Conservation (phyloP, 352 stramenopile species). For the Globisporangium perplexum region DNA sequence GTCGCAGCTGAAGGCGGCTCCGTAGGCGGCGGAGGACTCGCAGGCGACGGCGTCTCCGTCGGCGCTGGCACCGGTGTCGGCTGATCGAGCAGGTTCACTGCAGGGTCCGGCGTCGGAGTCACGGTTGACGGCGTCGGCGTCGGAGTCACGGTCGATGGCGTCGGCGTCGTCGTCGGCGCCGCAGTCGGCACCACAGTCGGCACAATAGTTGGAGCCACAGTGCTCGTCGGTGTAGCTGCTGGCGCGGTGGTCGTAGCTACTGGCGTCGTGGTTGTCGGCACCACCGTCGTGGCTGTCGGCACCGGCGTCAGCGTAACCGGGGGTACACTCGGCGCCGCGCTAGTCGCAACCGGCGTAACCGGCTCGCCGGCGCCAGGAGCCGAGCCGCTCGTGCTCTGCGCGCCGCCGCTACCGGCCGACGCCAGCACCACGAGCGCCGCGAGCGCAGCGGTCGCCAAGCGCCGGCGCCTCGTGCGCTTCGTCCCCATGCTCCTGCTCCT, state of each 20-base stretch:
- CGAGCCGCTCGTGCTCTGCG: not conserved
- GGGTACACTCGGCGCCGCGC: not conserved
- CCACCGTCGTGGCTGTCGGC: constrained; percentile 2
- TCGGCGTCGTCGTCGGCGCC: constrained; percentile 3
- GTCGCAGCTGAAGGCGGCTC: constrained; percentile 9
- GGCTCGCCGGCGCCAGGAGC: not conserved
- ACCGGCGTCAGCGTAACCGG: constrained; percentile 1
- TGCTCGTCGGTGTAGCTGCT: not conserved
- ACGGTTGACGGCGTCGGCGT: not conserved
- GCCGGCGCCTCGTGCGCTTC: not conserved
- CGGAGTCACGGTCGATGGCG: not conserved
- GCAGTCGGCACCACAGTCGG: not conserved
- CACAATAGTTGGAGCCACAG: not conserved
- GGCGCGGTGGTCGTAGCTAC: constrained; percentile 1
- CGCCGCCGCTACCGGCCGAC: not conserved
- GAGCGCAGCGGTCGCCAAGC: not conserved
- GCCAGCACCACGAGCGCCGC: not conserved
- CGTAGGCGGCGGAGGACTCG: constrained; percentile 5
- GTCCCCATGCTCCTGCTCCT: not conserved
- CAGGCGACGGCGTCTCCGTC: constrained; percentile 6
- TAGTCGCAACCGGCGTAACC: not conserved
- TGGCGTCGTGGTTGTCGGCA: constrained; percentile 2
- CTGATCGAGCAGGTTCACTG: not conserved
- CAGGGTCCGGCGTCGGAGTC: not conserved
- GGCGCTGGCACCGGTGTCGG: constrained; percentile 3